Evolutionary conservation across 73 alveolate genomes (phyloP).

Genomic region (Breviolum minutum): DNA sequence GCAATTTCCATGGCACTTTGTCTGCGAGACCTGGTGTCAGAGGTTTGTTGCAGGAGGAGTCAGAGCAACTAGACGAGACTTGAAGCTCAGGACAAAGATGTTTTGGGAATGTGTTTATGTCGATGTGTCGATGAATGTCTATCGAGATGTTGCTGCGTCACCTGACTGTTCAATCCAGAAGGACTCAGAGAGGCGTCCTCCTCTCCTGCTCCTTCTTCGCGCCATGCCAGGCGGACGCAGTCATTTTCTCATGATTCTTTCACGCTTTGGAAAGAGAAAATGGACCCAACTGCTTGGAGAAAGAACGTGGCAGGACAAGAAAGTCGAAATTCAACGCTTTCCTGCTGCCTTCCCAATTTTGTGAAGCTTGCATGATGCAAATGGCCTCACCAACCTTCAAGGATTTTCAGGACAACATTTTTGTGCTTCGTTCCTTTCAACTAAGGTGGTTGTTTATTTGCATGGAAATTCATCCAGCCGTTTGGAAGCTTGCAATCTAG

Average conservation of each 20-base stretch:
- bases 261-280: too few species aligned
- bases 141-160: background rate
- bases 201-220: constrained; percentile 29
- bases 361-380: background rate
- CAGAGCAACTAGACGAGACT: constrained; percentile 56
- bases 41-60: constrained; percentile 76
- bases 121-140: background rate
- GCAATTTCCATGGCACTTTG: background rate
- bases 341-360: background rate
- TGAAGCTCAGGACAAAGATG: constrained; percentile 32
- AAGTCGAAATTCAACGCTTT: constrained; percentile 32
- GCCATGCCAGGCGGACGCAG: background rate
- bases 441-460: constrained; percentile 49
- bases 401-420: too few species aligned
- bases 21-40: background rate
- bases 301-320: background rate
- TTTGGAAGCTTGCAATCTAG: constrained; percentile 70
- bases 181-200: constrained; percentile 38
- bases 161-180: background rate
- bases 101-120: background rate
- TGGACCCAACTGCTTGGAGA: background rate
- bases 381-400: background rate
- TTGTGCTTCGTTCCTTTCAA: background rate
- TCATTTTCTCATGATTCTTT: background rate
- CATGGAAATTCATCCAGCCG: constrained; percentile 77